Percentiles rank a stretch among this genome's conserved stretches.
phyloP scores from a whole-genome alignment of 225 moss, liverwort and hornwort genomes.

The Antitrichia curtipendula region DNA sequence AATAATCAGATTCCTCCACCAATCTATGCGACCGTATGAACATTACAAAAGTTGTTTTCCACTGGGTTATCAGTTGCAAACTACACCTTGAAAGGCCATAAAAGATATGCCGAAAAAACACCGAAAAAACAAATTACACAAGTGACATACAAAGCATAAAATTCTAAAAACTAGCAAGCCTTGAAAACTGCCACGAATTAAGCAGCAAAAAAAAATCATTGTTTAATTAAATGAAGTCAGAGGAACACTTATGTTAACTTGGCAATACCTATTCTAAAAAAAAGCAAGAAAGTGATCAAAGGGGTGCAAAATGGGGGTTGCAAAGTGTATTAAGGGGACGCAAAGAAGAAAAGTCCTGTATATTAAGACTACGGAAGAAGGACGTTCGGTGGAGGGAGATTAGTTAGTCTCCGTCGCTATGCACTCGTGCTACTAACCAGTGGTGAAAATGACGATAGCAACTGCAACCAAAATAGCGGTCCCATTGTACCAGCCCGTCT shows the following conservation, averaged over 20 bases:
- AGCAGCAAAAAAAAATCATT: not conserved
- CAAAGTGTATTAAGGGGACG: no score
- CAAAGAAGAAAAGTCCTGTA: not conserved
- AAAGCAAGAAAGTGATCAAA: not conserved
- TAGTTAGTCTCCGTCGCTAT: no score
- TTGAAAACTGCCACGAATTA: not conserved
- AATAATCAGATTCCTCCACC: not conserved
- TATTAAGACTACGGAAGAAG: not conserved
- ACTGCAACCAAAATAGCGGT: slow-evolving; percentile 70
- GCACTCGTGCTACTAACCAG: slow-evolving; percentile 28
- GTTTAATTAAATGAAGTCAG: not conserved
- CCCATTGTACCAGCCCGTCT: slow-evolving; percentile 85
- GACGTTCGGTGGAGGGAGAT: not conserved
- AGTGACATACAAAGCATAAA: not conserved
- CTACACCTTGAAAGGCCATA: not conserved
- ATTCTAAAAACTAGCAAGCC: not conserved
- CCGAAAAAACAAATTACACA: not conserved
- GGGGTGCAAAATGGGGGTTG: not conserved
- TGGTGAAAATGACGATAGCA: slow-evolving; percentile 60
- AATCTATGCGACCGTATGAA: not conserved
- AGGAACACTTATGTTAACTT: not conserved
- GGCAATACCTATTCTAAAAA: not conserved
- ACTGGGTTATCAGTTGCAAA: not conserved
- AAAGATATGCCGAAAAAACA: not conserved
- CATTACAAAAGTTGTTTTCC: no score